phyloP scores from a whole-genome alignment of 2,329 filamentous ascomycete species.

The Microcyclospora tardicrescens region DNA sequence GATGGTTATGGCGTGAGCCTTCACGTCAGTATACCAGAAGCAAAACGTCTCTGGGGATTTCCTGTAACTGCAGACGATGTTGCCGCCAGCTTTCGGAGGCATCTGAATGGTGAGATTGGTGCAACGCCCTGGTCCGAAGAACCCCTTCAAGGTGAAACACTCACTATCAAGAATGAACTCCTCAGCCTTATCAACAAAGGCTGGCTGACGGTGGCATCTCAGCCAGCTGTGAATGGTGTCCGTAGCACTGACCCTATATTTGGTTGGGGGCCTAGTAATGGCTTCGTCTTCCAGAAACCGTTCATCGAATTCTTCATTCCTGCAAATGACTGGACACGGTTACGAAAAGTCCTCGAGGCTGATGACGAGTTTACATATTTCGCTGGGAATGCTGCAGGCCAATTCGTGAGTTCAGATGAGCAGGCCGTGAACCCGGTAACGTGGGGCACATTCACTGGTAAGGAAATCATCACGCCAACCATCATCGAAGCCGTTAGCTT shows the following conservation, averaged over 20 bases:
- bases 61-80: conserved; percentile 61
- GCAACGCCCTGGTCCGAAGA: conserved; percentile 94
- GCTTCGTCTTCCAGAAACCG: conserved; percentile 95
- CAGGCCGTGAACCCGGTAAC: conserved; percentile 83
- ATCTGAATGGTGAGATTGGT: conserved; percentile 64
- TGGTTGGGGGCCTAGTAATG: conserved; percentile 84
- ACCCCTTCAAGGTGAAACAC: conserved; percentile 69
- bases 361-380: conserved; percentile 71
- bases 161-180: conserved; percentile 63
- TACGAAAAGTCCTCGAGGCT: conserved; percentile 54
- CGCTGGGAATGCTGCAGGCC: conserved; percentile 64
- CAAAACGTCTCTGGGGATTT: conserved; percentile 72
- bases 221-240: conserved; percentile 83
- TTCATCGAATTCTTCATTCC: conserved; percentile 96
- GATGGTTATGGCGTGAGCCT: conserved; percentile 96
- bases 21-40: conserved; percentile 76
- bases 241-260: conserved; percentile 65
- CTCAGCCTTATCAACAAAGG: conserved; percentile 65
- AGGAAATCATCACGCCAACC: conserved; percentile 90
- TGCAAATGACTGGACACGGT: conserved; percentile 52
- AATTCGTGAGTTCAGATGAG: conserved; percentile 56
- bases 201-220: conserved; percentile 94
- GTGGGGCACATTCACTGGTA: conserved; percentile 89
- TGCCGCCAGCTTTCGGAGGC: conserved; percentile 63
- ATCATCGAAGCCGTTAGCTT: conserved; percentile 96